phyloP scores from a whole-genome alignment of 208 protist species.

The Trypanosoma avium region DNA sequence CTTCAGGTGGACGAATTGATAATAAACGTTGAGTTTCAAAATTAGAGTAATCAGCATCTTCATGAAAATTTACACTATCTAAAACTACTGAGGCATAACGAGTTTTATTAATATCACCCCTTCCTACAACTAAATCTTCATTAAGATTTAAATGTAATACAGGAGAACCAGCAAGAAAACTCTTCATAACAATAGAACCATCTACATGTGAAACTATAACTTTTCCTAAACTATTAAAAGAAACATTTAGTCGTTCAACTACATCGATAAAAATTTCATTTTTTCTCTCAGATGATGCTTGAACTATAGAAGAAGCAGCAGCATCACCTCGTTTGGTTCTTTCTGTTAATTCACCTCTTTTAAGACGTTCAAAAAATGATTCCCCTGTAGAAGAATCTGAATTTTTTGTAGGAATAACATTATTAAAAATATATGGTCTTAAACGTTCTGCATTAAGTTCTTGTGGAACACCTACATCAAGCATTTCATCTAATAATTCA shows the following conservation, averaged over 20 bases:
- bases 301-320: conserved; percentile 46
- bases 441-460: conserved; percentile 71
- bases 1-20: conserved; percentile 65
- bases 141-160: conserved; percentile 80
- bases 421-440: conserved; percentile 79
- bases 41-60: conserved; percentile 49
- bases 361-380: conserved; percentile 36
- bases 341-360: conserved; percentile 33
- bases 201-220: conserved; percentile 75
- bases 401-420: conserved; percentile 37
- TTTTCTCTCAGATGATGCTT: conserved; percentile 31
- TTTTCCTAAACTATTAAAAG: conserved; percentile 63
- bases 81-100: conserved; percentile 47
- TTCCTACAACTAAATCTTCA: conserved; percentile 73
- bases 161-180: conserved; percentile 87
- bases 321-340: conserved; percentile 34
- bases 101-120: not conserved
- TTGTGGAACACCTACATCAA: conserved; percentile 87
- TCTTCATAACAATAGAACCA: conserved; percentile 91
- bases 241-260: conserved; percentile 76
- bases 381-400: conserved; percentile 14
- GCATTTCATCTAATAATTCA: conserved; percentile 92
- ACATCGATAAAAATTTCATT: conserved; percentile 94
- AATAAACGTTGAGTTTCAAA: conserved; percentile 78
- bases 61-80: conserved; percentile 88